Percentiles rank a stretch among this genome's conserved stretches.
Conservation (phyloP, 129 eudicot genomes). For the Centrapalus pauciflorus region DNA sequence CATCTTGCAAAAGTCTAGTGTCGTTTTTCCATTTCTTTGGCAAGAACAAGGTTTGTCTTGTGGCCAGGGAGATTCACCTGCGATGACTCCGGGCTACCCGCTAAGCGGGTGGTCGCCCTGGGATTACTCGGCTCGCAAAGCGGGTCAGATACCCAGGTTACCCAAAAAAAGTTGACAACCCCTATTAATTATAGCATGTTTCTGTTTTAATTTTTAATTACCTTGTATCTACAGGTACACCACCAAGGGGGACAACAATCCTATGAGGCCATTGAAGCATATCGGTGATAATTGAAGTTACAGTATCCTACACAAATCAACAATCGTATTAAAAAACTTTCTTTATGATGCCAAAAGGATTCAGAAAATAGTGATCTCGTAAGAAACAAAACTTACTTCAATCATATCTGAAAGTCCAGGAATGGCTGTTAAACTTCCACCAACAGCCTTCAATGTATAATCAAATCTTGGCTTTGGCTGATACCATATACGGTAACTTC, state of each 20-base stretch:
- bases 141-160: too few species aligned
- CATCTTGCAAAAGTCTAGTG: too few species aligned
- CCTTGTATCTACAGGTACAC: slow-evolving; percentile 85
- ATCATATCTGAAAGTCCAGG: slow-evolving; percentile 98
- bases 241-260: slow-evolving; percentile 98
- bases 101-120: too few species aligned
- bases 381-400: slow-evolving; percentile 48
- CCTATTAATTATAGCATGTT: too few species aligned
- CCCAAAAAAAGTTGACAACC: too few species aligned
- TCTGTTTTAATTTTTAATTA: too few species aligned
- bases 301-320: slow-evolving; percentile 61
- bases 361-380: not conserved
- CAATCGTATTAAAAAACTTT: not conserved
- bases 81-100: too few species aligned
- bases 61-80: too few species aligned
- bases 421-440: slow-evolving; percentile 95
- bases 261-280: slow-evolving; percentile 99
- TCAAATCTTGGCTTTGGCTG: slow-evolving; percentile 99
- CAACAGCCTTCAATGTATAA: slow-evolving; percentile 87
- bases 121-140: too few species aligned
- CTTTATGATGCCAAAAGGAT: not conserved
- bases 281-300: slow-evolving; percentile 71
- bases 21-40: too few species aligned
- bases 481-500: not conserved
- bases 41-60: too few species aligned